These are phyloP conservation scores for Syzygium grande DNA, from an alignment of 345 rosid species.

Conservation along the genomic window DNA sequence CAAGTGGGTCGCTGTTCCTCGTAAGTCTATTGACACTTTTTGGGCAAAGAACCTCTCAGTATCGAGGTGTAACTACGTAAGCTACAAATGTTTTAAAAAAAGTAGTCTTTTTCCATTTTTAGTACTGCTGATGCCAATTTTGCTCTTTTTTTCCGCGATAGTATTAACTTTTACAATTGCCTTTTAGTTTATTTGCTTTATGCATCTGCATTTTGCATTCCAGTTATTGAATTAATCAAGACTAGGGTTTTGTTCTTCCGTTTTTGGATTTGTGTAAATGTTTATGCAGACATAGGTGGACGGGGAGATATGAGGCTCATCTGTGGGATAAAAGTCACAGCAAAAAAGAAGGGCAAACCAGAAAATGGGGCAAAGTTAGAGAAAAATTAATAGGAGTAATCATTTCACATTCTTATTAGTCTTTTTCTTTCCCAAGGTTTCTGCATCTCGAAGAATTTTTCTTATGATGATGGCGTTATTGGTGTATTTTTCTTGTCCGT, in stretches of 20 bases:
- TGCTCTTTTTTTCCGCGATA: too few relatives aligned
- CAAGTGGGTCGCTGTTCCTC: too few relatives aligned
- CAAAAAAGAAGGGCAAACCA: constrained; percentile 85
- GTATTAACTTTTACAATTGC: too few relatives aligned
- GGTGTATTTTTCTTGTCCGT: not conserved
- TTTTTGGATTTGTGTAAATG: not conserved
- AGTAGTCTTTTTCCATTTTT: too few relatives aligned
- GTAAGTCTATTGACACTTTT: too few relatives aligned
- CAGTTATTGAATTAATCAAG: not conserved
- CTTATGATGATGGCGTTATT: not conserved
- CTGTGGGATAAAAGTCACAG: constrained; percentile 91
- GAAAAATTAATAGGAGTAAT: not conserved
- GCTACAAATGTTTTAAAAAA: too few relatives aligned
- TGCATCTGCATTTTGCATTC: not conserved
- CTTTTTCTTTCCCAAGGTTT: not conserved
- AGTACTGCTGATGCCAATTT: too few relatives aligned
- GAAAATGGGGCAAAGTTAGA: constrained; percentile 76
- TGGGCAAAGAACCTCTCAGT: too few relatives aligned
- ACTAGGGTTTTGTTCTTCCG: not conserved
- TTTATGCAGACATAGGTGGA: constrained; percentile 71
- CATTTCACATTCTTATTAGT: not conserved
- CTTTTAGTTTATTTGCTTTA: too few relatives aligned
- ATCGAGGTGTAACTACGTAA: too few relatives aligned
- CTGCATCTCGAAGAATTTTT: not conserved
- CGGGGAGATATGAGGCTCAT: constrained; percentile 94